These are phyloP conservation scores for Vanrija sp. DNA, from an alignment of 1,284 basidiomycete genomes.

Conservation along the genomic window DNA sequence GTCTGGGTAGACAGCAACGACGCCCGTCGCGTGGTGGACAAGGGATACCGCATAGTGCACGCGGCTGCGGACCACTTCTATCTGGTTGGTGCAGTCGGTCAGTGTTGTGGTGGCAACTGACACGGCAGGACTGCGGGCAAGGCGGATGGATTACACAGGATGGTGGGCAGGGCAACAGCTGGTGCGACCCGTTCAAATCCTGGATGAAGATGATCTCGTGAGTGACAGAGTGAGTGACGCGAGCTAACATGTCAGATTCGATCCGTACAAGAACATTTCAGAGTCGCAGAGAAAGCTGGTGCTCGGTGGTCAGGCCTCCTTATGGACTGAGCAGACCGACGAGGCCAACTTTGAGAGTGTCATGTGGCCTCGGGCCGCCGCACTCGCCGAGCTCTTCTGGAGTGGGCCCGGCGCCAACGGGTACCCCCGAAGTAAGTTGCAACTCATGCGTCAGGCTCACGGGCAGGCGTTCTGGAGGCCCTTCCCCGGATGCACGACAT, in stretches of 20 bases:
- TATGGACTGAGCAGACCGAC: constrained; percentile 75
- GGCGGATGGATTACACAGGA: constrained; percentile 68
- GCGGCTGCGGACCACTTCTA: constrained; percentile 72
- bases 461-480: constrained; percentile 56
- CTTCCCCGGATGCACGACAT: constrained; percentile 73
- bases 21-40: constrained; percentile 58
- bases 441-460: constrained; percentile 14
- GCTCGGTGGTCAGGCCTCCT: constrained; percentile 62
- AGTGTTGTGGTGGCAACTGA: too few relatives aligned
- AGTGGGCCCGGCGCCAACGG: constrained; percentile 54
- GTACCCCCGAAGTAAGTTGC: constrained; percentile 22
- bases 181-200: constrained; percentile 72
- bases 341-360: constrained; percentile 66
- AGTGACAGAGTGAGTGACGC: too few relatives aligned
- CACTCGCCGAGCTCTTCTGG: constrained; percentile 81
- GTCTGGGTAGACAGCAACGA: constrained; percentile 67
- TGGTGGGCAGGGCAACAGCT: constrained; percentile 46
- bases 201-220: constrained; percentile 60
- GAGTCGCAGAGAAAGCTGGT: constrained; percentile 55
- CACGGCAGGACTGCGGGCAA: constrained; percentile 63
- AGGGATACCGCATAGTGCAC: constrained; percentile 63
- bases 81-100: constrained; percentile 52
- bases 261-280: constrained; percentile 62
- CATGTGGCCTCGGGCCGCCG: constrained; percentile 73
- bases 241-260: constrained; percentile 50